Evolutionary conservation across 75 land plant genomes (phyloP).

Genomic region (Selaginella moellendorffii): DNA sequence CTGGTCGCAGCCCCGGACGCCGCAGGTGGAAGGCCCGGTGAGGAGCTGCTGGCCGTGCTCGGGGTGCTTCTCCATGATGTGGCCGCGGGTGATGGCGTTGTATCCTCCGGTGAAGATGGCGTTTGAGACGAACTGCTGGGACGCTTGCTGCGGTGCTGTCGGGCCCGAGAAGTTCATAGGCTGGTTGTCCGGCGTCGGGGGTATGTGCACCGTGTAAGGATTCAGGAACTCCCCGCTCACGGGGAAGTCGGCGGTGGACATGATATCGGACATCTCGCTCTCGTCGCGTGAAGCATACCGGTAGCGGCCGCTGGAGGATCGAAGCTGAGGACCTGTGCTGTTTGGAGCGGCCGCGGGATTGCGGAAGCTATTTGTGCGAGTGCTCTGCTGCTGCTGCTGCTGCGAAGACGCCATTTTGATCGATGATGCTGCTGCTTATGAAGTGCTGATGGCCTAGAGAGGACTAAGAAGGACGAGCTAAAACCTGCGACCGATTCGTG

Average conservation of each 20-base stretch:
- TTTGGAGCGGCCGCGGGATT: neutral
- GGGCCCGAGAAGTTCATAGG: slow-evolving; percentile 25
- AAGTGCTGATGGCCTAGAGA: too few species aligned
- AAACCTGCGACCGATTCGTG: too few species aligned
- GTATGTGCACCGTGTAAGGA: slow-evolving; percentile 73
- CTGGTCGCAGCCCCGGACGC: slow-evolving; percentile 49
- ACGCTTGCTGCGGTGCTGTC: slow-evolving; percentile 20
- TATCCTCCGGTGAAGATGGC: slow-evolving; percentile 85
- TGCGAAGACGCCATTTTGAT: too few species aligned
- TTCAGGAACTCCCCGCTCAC: slow-evolving; percentile 31
- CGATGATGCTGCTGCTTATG: too few species aligned
- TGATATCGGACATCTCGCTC: slow-evolving; percentile 39
- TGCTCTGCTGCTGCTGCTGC: too few species aligned
- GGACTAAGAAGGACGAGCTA: too few species aligned
- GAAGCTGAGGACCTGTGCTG: neutral
- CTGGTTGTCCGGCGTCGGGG: slow-evolving; percentile 79
- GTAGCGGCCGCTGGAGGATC: slow-evolving; percentile 70
- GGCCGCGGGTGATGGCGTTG: slow-evolving; percentile 63
- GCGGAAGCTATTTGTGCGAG: neutral
- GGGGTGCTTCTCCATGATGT: slow-evolving; percentile 66
- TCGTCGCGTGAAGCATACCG: slow-evolving; percentile 56
- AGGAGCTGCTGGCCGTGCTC: slow-evolving; percentile 38
- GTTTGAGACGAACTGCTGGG: slow-evolving; percentile 72
- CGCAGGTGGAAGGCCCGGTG: neutral
- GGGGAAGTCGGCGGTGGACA: neutral